These are phyloP conservation scores for Cercophora scortea DNA, from an alignment of 495 filamentous ascomycete species.

Conservation along the genomic window DNA sequence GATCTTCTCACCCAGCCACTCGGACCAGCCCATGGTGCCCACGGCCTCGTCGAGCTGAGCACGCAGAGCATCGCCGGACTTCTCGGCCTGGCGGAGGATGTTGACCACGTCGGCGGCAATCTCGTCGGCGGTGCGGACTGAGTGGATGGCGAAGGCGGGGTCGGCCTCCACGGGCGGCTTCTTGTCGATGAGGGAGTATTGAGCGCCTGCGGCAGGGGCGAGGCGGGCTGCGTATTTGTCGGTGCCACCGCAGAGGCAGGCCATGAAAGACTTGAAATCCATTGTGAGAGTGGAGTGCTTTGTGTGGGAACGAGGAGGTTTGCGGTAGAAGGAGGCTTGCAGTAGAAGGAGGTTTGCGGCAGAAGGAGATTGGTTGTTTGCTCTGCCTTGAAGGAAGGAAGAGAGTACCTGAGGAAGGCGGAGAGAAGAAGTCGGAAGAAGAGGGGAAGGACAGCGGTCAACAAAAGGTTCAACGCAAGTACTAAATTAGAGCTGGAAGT, in stretches of 20 bases:
- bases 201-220: not conserved
- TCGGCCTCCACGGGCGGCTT: not conserved
- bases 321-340: too few species aligned
- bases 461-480: too few species aligned
- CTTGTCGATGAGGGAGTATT: not conserved
- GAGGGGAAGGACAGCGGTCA: too few species aligned
- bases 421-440: too few species aligned
- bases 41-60: constrained; percentile 1
- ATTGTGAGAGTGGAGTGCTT: not conserved
- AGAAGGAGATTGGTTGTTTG: too few species aligned
- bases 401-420: too few species aligned
- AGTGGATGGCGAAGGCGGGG: not conserved
- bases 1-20: constrained; percentile 8
- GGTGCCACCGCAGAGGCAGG: not conserved
- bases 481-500: too few species aligned
- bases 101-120: not conserved
- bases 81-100: not conserved
- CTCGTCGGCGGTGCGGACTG: not conserved
- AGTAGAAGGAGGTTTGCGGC: too few species aligned
- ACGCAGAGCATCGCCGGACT: not conserved
- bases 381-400: too few species aligned
- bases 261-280: not conserved
- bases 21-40: constrained; percentile 3
- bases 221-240: not conserved
- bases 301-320: not conserved